Evolutionary conservation across 257 asterid genomes (phyloP).

Genomic region (Catharanthus roseus): DNA sequence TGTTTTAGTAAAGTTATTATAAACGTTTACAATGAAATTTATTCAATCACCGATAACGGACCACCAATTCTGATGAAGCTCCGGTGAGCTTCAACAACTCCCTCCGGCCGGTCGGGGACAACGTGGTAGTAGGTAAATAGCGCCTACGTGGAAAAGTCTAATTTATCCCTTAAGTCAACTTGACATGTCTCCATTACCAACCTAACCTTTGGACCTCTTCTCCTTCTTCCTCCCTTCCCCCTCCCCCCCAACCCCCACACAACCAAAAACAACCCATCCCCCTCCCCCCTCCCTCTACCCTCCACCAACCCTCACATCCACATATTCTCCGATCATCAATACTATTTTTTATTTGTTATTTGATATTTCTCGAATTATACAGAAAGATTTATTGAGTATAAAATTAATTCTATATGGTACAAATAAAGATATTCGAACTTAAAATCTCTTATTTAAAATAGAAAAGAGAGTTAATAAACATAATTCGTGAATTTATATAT

Average conservation of each 20-base stretch:
- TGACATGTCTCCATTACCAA: slow-evolving; percentile 32
- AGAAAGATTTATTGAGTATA: too few relatives aligned
- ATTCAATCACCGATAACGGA: too few relatives aligned
- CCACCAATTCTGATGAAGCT: too few relatives aligned
- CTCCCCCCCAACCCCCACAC: slow-evolving; percentile 49
- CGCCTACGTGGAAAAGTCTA: slow-evolving; percentile 21
- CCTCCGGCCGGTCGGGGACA: slow-evolving; percentile 12
- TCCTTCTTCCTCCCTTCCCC: slow-evolving; percentile 18
- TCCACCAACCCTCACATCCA: slow-evolving; percentile 57
- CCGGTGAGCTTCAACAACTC: neutral
- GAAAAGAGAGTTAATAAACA: too few relatives aligned
- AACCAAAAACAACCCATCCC: slow-evolving; percentile 19
- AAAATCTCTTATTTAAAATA: too few relatives aligned
- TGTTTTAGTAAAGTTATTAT: too few relatives aligned
- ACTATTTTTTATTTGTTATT: slow-evolving; percentile 15
- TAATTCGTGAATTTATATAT: too few relatives aligned
- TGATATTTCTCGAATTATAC: too few relatives aligned
- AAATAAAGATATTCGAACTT: too few relatives aligned
- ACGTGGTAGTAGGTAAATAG: slow-evolving; percentile 37
- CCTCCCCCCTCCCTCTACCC: slow-evolving; percentile 8
- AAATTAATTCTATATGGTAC: too few relatives aligned
- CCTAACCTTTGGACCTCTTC: slow-evolving; percentile 14
- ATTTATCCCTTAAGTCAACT: slow-evolving; percentile 23
- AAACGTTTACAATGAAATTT: too few relatives aligned
- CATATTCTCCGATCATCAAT: neutral